Evolutionary conservation across 345 rosid genomes (phyloP), one percentile per base, ranked within the genome.

Genomic region (Eucalyptus shirleyi): DNA sequence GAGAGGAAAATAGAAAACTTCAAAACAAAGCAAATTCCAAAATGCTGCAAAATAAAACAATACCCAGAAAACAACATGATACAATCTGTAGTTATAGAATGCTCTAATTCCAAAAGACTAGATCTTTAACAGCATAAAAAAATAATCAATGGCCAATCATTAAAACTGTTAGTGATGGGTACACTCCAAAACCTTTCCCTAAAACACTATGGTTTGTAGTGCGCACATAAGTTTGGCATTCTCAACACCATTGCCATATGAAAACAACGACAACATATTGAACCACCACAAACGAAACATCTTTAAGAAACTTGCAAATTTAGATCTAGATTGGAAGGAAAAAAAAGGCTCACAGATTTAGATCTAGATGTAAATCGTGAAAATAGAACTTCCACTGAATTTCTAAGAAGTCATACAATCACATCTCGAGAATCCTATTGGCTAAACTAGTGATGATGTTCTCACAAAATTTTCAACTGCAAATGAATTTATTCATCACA

Each of bases 61-160:
- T 12, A 28, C 16, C 17, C 15, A 28, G 4, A 60, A 60, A 60
- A 60, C 2, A 28, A 60, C 10, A 53, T 1, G 28, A 0, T 28
- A 60, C 16, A 4, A 28, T 12, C 0, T 28, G 8, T 60, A 12
- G 0, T 12, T 60, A 60, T 12, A 28, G 1, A 30, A 26, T 0
- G 5, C 32, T 12, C 0, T 60, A 30, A 62, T 60, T 3, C 0
- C 16, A 60, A 28, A 60, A 60, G 7, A 60, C 3, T 1, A 3
- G 8, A 60, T 60, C 3, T 28, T 13, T 26, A 32, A 12, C 2
- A 12, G 9, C 10, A 44, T 44, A 8, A 44, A 9, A 23, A 12
- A 60, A 26, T 0, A 60, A 12, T 26, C 4, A 24, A 4, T 1
- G 12, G 7, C 8, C 16, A 5, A 60, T 28, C 32, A 60, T 12